A percentile compares a stretch with the other conserved stretches of the same genome.
Conservation (phyloP, 371 early-diverging fungal species). For the Mucor mucedo region DNA sequence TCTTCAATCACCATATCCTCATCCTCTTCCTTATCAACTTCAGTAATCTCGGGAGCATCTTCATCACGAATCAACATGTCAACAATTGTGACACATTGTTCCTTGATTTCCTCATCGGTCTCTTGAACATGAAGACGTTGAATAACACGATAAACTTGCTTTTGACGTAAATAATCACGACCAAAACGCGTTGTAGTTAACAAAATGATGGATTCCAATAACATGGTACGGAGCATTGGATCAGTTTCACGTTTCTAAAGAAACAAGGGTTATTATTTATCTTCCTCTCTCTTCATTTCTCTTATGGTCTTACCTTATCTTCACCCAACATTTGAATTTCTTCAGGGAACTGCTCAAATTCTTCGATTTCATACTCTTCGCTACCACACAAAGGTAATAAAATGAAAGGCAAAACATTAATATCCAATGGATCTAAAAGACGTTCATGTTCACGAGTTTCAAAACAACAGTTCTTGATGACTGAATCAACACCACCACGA, state of each 20-base stretch:
- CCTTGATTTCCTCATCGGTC: constrained; percentile 65
- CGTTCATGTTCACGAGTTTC: constrained; percentile 70
- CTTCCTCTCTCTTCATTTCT: neutral
- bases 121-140: constrained; percentile 81
- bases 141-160: constrained; percentile 88
- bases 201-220: constrained; percentile 83
- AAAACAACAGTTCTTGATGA: constrained; percentile 91
- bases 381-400: constrained; percentile 91
- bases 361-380: constrained; percentile 89
- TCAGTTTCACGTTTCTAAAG: constrained; percentile 79
- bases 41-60: constrained; percentile 38
- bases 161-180: constrained; percentile 78
- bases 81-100: constrained; percentile 78
- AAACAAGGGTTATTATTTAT: neutral
- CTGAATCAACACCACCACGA: constrained; percentile 84
- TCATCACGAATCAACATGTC: constrained; percentile 92
- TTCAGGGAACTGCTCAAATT: constrained; percentile 93
- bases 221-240: constrained; percentile 69
- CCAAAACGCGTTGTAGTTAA: constrained; percentile 78
- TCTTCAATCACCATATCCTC: constrained; percentile 64
- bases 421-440: constrained; percentile 67
- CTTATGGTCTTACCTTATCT: constrained; percentile 61
- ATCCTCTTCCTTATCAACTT: constrained; percentile 41
- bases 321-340: constrained; percentile 88
- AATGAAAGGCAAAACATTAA: constrained; percentile 85